A percentile compares a stretch with the other conserved stretches of the same genome.
Evolutionary conservation across 2,329 filamentous ascomycete genomes (phyloP).

Genomic region (Sclerotinia nivalis): DNA sequence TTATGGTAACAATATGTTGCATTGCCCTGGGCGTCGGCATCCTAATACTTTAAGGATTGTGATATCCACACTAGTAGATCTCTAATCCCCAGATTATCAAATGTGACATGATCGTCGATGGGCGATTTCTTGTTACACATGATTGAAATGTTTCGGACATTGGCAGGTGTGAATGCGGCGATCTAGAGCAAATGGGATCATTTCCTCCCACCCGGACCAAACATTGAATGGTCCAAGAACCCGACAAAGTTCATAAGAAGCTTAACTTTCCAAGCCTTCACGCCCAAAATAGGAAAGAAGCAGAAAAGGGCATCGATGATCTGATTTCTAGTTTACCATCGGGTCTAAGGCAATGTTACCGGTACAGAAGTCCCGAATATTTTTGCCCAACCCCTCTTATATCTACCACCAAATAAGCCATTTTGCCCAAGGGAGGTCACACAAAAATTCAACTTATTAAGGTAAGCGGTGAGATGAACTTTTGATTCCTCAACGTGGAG

Average conservation of each 20-base stretch:
- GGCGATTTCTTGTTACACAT: background rate
- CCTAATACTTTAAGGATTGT: background rate
- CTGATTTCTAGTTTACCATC: background rate
- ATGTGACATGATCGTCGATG: conserved; percentile 20
- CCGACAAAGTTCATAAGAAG: background rate
- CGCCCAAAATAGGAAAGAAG: background rate
- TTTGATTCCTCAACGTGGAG: background rate
- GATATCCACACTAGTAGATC: conserved; percentile 2
- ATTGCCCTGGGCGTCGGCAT: background rate
- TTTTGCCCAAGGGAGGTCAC: background rate
- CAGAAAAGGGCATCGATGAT: background rate
- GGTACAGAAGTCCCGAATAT: background rate
- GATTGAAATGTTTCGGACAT: conserved; percentile 10
- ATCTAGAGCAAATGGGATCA: conserved; percentile 9
- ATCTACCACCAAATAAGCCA: background rate
- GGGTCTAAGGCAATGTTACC: background rate
- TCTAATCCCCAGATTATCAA: background rate
- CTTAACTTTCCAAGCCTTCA: background rate
- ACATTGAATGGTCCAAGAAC: background rate
- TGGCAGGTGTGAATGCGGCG: background rate
- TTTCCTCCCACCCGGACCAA: conserved; percentile 1
- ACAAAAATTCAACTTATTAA: too few species aligned
- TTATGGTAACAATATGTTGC: background rate
- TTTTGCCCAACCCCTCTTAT: background rate
- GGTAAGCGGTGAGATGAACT: background rate